A percentile compares a stretch with the other conserved stretches of the same genome.
Conservation (phyloP, 2,329 filamentous ascomycete species). For the Epichloe amarillans region DNA sequence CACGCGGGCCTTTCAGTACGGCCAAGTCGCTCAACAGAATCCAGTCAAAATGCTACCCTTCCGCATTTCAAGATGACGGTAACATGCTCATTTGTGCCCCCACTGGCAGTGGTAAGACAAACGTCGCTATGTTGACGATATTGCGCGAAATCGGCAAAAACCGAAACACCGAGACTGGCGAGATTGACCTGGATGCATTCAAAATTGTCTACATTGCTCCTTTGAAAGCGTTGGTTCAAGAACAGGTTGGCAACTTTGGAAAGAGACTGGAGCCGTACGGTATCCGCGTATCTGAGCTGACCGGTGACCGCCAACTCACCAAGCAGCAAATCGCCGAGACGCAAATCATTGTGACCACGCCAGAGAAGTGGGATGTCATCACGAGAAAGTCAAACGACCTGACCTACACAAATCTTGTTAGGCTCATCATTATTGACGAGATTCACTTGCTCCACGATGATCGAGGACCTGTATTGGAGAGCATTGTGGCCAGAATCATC, state of each 20-base stretch:
- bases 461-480: conserved; percentile 89
- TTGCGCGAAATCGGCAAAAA: conserved; percentile 96
- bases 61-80: conserved; percentile 84
- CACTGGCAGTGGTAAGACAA: conserved; percentile 95
- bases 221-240: conserved; percentile 87
- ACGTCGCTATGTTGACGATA: conserved; percentile 95
- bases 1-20: conserved; percentile 69
- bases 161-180: conserved; percentile 74
- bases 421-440: conserved; percentile 92
- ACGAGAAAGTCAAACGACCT: conserved; percentile 94
- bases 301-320: conserved; percentile 92
- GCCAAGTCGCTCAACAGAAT: conserved; percentile 87
- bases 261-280: conserved; percentile 82
- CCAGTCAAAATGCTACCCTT: conserved; percentile 83
- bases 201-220: conserved; percentile 98
- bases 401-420: conserved; percentile 94
- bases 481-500: conserved; percentile 89
- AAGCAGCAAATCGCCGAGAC: conserved; percentile 98
- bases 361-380: conserved; percentile 98
- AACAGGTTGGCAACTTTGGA: conserved; percentile 96
- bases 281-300: conserved; percentile 87
- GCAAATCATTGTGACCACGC: conserved; percentile 94
- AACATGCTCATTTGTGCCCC: conserved; percentile 98
- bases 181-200: conserved; percentile 90
- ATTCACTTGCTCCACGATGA: conserved; percentile 97